A percentile compares a stretch with the other conserved stretches of the same genome.
phyloP scores from a whole-genome alignment of 805 yeast species.

The Yamadazyma akitaensis region DNA sequence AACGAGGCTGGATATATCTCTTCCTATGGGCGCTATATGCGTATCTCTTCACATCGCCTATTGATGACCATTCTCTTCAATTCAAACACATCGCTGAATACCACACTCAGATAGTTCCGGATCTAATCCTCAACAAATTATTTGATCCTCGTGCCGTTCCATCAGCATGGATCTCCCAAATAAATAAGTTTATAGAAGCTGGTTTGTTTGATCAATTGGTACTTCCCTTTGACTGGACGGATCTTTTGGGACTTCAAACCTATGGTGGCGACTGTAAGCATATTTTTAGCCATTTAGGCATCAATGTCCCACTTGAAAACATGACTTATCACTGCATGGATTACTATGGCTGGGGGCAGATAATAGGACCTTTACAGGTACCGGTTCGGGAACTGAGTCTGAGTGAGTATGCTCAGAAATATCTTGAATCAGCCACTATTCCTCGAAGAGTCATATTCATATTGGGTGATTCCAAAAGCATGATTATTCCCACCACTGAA shows the following conservation, averaged over 20 bases:
- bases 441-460: conserved; percentile 5
- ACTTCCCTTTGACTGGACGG: conserved; percentile 3
- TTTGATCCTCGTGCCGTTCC: not conserved
- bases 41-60: not conserved
- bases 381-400: not conserved
- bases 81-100: not conserved
- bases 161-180: not conserved
- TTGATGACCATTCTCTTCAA: not conserved
- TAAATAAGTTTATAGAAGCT: not conserved
- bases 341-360: not conserved
- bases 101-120: not conserved
- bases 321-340: not conserved
- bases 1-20: not conserved
- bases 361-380: not conserved
- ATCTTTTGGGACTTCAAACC: not conserved
- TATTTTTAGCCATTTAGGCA: not conserved
- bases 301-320: not conserved
- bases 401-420: not conserved
- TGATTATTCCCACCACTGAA: not conserved
- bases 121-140: not conserved
- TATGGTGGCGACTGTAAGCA: not conserved
- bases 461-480: conserved; percentile 1
- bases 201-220: not conserved
- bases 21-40: not conserved
- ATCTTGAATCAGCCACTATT: not conserved